phyloP scores from a whole-genome alignment of 192 early-diverging fungal species.

The Coemansia sp. region DNA sequence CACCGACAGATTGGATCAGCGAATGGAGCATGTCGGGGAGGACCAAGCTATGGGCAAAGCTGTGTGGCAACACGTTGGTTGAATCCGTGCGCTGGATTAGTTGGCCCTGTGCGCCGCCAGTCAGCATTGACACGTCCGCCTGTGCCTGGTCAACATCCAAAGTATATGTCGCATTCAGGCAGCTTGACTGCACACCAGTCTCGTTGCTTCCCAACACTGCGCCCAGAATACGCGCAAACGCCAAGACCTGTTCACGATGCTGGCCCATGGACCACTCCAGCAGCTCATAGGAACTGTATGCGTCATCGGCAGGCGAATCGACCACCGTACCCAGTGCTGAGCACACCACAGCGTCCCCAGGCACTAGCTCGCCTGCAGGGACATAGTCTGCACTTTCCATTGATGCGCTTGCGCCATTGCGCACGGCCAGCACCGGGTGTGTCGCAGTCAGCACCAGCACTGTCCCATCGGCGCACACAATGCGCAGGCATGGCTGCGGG shows the following conservation, averaged over 20 bases:
- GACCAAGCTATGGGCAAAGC: slow-evolving; percentile 7
- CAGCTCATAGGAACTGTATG: slow-evolving; percentile 1
- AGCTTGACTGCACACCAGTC: neutral
- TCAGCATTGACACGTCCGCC: slow-evolving; percentile 18
- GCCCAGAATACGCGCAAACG: slow-evolving; percentile 38
- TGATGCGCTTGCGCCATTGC: neutral
- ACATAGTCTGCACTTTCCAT: slow-evolving; percentile 29
- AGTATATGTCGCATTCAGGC: neutral
- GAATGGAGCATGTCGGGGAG: slow-evolving; percentile 6
- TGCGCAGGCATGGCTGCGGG: slow-evolving; percentile 32
- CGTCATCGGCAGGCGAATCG: slow-evolving; percentile 11
- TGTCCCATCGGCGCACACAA: slow-evolving; percentile 31
- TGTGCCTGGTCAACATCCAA: slow-evolving; percentile 28
- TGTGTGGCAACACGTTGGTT: too few species aligned
- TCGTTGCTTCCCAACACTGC: slow-evolving; percentile 9
- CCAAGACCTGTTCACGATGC: slow-evolving; percentile 25
- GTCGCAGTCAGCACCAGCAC: slow-evolving; percentile 33
- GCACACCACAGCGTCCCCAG: slow-evolving; percentile 32
- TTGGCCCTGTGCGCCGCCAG: too few species aligned
- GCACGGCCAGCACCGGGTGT: slow-evolving; percentile 42
- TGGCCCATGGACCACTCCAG: slow-evolving; percentile 8
- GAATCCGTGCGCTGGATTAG: too few species aligned
- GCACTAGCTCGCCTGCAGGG: slow-evolving; percentile 23
- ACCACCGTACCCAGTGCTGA: slow-evolving; percentile 26
- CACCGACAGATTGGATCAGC: neutral